Conservation (phyloP, 352 stramenopile species). For the Nothophytophthora sp. region DNA sequence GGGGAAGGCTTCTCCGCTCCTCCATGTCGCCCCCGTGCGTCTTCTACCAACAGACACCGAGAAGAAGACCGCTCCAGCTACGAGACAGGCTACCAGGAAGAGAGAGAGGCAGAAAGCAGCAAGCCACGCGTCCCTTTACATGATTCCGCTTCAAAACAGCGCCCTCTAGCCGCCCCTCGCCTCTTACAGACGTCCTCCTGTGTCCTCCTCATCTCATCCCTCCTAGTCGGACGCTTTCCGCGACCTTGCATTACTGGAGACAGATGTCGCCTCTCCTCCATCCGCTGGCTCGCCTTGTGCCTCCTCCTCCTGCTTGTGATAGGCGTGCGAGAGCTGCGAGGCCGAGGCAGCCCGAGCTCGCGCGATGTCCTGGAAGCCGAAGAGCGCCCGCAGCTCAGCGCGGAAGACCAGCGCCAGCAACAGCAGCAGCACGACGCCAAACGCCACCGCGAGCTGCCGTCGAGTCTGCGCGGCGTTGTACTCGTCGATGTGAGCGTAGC, state of each 20-base stretch:
- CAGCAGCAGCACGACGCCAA: conserved; percentile 35
- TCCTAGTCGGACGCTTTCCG: conserved; percentile 12
- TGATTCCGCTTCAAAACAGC: conserved; percentile 23
- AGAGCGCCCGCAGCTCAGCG: conserved; percentile 46
- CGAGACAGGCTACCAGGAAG: neutral
- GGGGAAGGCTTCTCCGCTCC: conserved; percentile 6
- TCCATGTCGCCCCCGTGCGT: too few relatives aligned
- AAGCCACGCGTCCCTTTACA: conserved; percentile 11
- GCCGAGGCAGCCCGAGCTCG: conserved; percentile 62
- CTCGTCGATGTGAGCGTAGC: conserved; percentile 84
- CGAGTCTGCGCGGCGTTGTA: conserved; percentile 55
- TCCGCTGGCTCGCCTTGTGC: neutral
- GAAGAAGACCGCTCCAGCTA: neutral
- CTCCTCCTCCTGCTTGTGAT: neutral
- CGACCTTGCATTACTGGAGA: conserved; percentile 9
- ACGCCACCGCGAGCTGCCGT: conserved; percentile 37
- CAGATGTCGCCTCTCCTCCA: neutral
- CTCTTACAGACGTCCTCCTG: too few relatives aligned
- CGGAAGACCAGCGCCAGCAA: conserved; percentile 58
- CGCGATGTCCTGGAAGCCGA: conserved; percentile 74
- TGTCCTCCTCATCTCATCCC: conserved; percentile 10
- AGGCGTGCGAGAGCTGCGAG: conserved; percentile 55
- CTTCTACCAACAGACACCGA: too few relatives aligned
- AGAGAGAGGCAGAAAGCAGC: conserved; percentile 1
- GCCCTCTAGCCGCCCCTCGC: too few relatives aligned